Evolutionary conservation across 2,329 filamentous ascomycete species (phyloP).

Genomic region (Botrytis sinoallii): DNA sequence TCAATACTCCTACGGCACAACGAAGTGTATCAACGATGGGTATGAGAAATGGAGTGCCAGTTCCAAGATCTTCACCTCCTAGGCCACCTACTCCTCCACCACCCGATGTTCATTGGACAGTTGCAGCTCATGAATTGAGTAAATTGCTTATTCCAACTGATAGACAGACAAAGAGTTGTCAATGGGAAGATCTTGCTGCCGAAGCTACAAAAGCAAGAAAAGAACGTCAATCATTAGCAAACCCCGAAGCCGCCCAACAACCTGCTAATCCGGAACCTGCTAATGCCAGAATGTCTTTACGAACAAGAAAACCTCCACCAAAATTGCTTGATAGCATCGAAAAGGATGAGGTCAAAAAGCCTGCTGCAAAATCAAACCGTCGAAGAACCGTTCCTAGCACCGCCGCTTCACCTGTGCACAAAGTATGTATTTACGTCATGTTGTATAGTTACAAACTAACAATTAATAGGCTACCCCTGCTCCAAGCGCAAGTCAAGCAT

Average conservation of each 20-base stretch:
- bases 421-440: conserved; percentile 35
- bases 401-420: conserved; percentile 46
- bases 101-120: conserved; percentile 81
- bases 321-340: conserved; percentile 54
- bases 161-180: conserved; percentile 73
- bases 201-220: conserved; percentile 61
- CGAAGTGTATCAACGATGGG: conserved; percentile 59
- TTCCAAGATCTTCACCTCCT: conserved; percentile 40
- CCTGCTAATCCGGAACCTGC: conserved; percentile 39
- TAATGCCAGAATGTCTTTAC: conserved; percentile 65
- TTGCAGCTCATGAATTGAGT: conserved; percentile 78
- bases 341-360: conserved; percentile 46
- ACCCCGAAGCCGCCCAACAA: conserved; percentile 30
- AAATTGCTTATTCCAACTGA: conserved; percentile 76
- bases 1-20: conserved; percentile 60
- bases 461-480: neutral
- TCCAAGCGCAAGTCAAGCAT: conserved; percentile 34
- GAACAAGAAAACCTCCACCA: conserved; percentile 60
- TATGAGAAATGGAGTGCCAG: conserved; percentile 36
- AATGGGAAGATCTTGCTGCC: conserved; percentile 72
- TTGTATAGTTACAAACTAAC: neutral
- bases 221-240: conserved; percentile 59
- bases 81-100: conserved; percentile 63
- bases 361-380: conserved; percentile 43
- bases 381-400: conserved; percentile 60